Percentiles rank a stretch among this genome's conserved stretches.
These are phyloP conservation scores for Clavispora santaluciae DNA, from an alignment of 805 yeast species.

Conservation along the genomic window DNA sequence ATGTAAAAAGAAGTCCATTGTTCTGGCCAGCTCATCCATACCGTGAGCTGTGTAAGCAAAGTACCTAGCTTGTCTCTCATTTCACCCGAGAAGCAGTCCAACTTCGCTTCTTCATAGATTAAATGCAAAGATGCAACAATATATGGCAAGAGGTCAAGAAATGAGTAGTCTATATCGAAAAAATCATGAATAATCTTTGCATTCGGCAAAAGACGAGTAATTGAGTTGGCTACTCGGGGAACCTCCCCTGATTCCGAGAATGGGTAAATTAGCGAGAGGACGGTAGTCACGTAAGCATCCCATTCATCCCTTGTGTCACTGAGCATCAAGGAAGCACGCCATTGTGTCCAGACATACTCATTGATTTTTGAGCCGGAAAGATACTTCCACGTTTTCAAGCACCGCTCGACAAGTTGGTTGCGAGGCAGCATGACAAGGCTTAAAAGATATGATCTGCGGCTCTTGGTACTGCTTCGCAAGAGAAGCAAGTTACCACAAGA, in stretches of 20 bases:
- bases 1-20: conserved; percentile 59
- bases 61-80: conserved; percentile 41
- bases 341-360: conserved; percentile 56
- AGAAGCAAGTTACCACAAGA: conserved; percentile 27
- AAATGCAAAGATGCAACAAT: conserved; percentile 68
- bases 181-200: conserved; percentile 25
- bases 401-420: conserved; percentile 36
- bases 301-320: conserved; percentile 48
- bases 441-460: conserved; percentile 21
- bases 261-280: conserved; percentile 49
- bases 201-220: conserved; percentile 27
- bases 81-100: conserved; percentile 44
- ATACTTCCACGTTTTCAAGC: conserved; percentile 48
- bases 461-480: conserved; percentile 14
- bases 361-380: conserved; percentile 54
- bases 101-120: conserved; percentile 66
- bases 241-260: conserved; percentile 27
- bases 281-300: conserved; percentile 51
- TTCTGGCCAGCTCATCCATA: conserved; percentile 73
- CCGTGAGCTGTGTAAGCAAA: conserved; percentile 56
- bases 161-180: conserved; percentile 32
- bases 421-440: conserved; percentile 42
- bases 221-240: conserved; percentile 17
- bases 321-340: conserved; percentile 53
- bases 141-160: conserved; percentile 56